A percentile compares a stretch with the other conserved stretches of the same genome.
Conservation (phyloP, 2,329 filamentous ascomycete genomes). For the Talaromyces sp. region DNA sequence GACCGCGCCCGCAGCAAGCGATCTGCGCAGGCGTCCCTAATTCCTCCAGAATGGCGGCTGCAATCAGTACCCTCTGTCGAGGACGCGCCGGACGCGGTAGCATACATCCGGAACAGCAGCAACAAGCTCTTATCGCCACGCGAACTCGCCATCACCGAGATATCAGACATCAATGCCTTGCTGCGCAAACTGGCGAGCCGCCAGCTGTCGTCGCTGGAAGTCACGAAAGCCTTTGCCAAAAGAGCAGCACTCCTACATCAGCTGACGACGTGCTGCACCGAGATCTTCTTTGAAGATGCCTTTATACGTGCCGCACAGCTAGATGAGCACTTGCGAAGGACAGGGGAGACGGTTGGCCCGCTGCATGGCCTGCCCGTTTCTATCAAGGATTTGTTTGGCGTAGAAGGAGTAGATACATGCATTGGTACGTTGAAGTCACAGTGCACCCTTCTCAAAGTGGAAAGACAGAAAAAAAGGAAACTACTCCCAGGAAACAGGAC, state of each 20-base stretch:
- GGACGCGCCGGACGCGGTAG: conserved; percentile 17
- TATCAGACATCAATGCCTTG: conserved; percentile 18
- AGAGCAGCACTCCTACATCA: conserved; percentile 51
- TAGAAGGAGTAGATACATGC: conserved; percentile 15
- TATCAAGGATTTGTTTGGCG: conserved; percentile 24
- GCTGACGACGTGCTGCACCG: conserved; percentile 24
- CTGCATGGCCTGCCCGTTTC: conserved; percentile 24
- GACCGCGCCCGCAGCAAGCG: conserved; percentile 22
- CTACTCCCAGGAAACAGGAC: background rate
- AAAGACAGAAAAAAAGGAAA: background rate
- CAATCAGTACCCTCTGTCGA: conserved; percentile 18
- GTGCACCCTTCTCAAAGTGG: background rate
- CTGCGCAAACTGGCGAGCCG: conserved; percentile 38
- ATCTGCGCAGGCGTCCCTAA: conserved; percentile 18
- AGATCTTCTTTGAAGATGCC: conserved; percentile 20
- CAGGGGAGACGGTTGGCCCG: conserved; percentile 18
- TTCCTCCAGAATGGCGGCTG: conserved; percentile 22
- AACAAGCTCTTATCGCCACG: background rate
- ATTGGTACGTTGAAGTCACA: conserved; percentile 9
- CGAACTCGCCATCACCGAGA: conserved; percentile 22
- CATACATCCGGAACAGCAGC: conserved; percentile 14
- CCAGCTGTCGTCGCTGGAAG: conserved; percentile 39
- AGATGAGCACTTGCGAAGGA: conserved; percentile 15
- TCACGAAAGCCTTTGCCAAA: conserved; percentile 52
- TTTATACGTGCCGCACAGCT: conserved; percentile 15